Evolutionary conservation across 148 eudicot genomes (phyloP), one percentile per base, ranked within the genome.

Genomic region (Pharnaceum exiguum): DNA sequence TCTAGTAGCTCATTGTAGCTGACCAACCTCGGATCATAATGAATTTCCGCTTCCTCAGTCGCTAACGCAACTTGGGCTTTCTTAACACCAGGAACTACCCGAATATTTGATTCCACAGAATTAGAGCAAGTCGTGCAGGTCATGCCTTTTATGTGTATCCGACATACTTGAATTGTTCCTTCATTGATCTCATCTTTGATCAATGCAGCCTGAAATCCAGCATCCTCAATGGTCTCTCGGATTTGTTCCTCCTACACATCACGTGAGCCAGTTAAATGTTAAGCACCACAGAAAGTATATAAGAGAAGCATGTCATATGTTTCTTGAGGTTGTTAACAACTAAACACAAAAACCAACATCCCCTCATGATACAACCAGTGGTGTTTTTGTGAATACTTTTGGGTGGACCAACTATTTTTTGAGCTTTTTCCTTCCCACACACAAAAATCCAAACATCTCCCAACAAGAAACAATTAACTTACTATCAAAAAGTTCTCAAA

Each of bases 31-130:
- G 96, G 85, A 60, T 93, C 79, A 62, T 83, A 88, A 16, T 65
- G 77, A 57, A 93, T 64, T 78, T 85, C 89, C 16, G 88, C 95
- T 66, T 85, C 87, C 67, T 85, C 86, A 22, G 90, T 85, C 24
- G 98, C 87, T 65, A 93, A 65, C 23, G 96, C 87, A 32, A 93
- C 96, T 65, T 68, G 86, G 51, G 90, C 96, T 60, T 70, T 83
- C 42, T 67, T 77, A 23, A 93, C 89, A 29, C 98, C 98, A 7
- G 51, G 73, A 29, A 81, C 47, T 39, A 57, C 82, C 47, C 46
- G 60, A 58, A 93, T 75, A 48, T 60, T 71, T 30, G 82, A 73
- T 70, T 88, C 95, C 3, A 93, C 63, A 1, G 98, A 85, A 30
- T 66, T 69, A n/a, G 90, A 78, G 65, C 98, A 93, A 32, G 94